Conservation (phyloP, 2,329 filamentous ascomycete genomes). For the Claviceps capensis region DNA sequence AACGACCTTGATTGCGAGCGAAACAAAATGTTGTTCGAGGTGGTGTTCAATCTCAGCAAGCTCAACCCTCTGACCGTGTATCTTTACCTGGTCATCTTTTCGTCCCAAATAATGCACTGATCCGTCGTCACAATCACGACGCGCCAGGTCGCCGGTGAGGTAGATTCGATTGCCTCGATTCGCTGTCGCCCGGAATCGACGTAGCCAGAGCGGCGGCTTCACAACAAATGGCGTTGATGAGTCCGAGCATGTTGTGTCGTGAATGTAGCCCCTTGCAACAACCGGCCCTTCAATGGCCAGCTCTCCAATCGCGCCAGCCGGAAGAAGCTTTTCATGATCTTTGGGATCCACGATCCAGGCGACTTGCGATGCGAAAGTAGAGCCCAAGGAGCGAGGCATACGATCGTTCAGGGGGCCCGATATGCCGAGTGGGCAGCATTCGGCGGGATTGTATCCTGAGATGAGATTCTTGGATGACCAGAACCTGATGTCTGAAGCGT, state of each 20-base stretch:
- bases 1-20: background rate
- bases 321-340: background rate
- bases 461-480: slow-evolving; percentile 14
- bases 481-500: slow-evolving; percentile 17
- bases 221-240: background rate
- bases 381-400: background rate
- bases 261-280: slow-evolving; percentile 40
- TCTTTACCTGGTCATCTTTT: slow-evolving; percentile 28
- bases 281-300: slow-evolving; percentile 25
- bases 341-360: background rate
- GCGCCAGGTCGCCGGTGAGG: slow-evolving; percentile 12
- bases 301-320: background rate
- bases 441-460: slow-evolving; percentile 27
- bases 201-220: background rate
- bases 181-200: slow-evolving; percentile 13
- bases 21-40: background rate
- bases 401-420: slow-evolving; percentile 11
- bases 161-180: slow-evolving; percentile 6
- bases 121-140: slow-evolving; percentile 17
- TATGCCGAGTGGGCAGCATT: slow-evolving; percentile 2
- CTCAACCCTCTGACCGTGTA: slow-evolving; percentile 40
- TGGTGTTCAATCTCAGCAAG: slow-evolving; percentile 14
- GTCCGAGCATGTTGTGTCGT: slow-evolving; percentile 26
- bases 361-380: background rate
- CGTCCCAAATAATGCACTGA: slow-evolving; percentile 11